Evolutionary conservation across 768 basidiomycete genomes (phyloP).

Genomic region (Auricularia sp.): DNA sequence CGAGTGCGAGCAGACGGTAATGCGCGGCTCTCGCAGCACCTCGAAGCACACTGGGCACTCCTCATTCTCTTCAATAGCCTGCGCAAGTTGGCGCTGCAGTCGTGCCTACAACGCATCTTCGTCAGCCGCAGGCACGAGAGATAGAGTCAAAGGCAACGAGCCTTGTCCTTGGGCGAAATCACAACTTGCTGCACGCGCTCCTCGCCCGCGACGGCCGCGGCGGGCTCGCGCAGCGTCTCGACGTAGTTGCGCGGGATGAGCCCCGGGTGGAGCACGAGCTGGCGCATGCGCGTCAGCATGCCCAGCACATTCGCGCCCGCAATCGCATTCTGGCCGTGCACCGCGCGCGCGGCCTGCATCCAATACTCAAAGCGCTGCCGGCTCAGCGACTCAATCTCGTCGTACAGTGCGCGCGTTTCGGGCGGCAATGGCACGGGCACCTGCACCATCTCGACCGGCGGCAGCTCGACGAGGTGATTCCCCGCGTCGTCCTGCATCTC

Average conservation of each 20-base stretch:
- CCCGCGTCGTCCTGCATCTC: constrained; percentile 85
- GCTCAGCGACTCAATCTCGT: constrained; percentile 55
- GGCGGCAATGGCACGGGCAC: constrained; percentile 56
- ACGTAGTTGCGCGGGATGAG: constrained; percentile 64
- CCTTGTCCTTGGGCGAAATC: background rate
- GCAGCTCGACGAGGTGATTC: constrained; percentile 61
- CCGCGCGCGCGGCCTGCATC: constrained; percentile 25
- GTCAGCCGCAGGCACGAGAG: background rate
- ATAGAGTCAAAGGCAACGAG: background rate
- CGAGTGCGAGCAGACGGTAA: constrained; percentile 61
- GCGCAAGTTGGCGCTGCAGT: constrained; percentile 47
- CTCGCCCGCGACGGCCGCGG: constrained; percentile 15
- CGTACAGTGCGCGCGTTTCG: constrained; percentile 61
- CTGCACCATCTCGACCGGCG: constrained; percentile 70
- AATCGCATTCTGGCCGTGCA: constrained; percentile 22
- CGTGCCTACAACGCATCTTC: constrained; percentile 30
- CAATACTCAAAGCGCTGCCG: constrained; percentile 49
- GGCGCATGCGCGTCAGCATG: constrained; percentile 79
- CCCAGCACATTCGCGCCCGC: constrained; percentile 50
- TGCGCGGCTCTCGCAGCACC: constrained; percentile 51
- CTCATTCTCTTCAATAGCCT: constrained; percentile 69
- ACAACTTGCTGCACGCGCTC: background rate
- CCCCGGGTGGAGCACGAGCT: constrained; percentile 69
- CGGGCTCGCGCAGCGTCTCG: constrained; percentile 38
- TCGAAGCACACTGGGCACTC: constrained; percentile 74